phyloP scores from a whole-genome alignment of 2,329 filamentous ascomycete genomes.

The Helotiales sp. region DNA sequence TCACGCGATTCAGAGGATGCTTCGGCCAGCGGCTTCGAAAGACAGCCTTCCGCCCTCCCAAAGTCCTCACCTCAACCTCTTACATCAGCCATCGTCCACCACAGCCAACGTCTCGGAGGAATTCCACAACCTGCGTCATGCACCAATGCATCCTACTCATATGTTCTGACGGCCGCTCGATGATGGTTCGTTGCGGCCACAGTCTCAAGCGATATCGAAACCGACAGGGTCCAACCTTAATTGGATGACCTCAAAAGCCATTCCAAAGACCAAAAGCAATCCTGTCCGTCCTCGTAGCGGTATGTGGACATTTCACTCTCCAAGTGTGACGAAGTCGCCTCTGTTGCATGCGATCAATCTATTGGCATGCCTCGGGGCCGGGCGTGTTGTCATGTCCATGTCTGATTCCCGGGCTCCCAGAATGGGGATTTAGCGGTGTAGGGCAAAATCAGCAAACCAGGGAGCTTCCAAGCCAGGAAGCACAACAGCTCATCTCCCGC shows the following conservation, averaged over 20 bases:
- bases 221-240: constrained; percentile 9
- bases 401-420: neutral
- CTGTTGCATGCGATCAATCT: constrained; percentile 1
- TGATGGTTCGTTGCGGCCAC: neutral
- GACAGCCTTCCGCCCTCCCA: neutral
- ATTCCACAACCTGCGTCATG: constrained; percentile 20
- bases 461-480: neutral
- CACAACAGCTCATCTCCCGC: constrained; percentile 3
- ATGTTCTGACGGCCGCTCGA: neutral
- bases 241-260: constrained; percentile 15
- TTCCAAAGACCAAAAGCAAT: neutral
- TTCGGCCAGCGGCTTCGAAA: constrained; percentile 1
- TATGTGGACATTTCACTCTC: constrained; percentile 4
- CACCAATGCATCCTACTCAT: constrained; percentile 12
- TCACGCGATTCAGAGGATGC: neutral
- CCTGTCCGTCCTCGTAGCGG: neutral
- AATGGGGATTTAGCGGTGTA: constrained; percentile 9
- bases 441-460: neutral
- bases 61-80: neutral
- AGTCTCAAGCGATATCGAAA: constrained; percentile 6
- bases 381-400: neutral
- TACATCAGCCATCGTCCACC: neutral
- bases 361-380: neutral
- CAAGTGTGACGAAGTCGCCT: constrained; percentile 6
- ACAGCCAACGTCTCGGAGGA: constrained; percentile 4